Evolutionary conservation across 192 early-diverging fungal genomes (phyloP).

Genomic region (Umbelopsis sp.): DNA sequence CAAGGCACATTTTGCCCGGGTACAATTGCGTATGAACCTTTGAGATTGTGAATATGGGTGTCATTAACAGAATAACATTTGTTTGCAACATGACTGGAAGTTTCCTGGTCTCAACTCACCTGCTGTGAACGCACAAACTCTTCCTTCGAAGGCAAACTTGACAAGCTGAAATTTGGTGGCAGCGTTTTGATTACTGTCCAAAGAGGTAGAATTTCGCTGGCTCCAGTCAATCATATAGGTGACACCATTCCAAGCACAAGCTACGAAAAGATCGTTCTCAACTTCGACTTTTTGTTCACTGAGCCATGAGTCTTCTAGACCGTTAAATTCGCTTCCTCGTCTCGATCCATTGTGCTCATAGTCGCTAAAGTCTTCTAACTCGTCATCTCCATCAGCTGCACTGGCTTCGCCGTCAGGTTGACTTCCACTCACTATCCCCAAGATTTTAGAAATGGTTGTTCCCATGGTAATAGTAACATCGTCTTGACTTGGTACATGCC

Average conservation of each 20-base stretch:
- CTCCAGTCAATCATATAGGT: constrained; percentile 60
- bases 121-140: constrained; percentile 62
- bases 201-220: constrained; percentile 3
- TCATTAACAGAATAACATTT: not conserved
- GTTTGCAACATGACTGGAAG: not conserved
- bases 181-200: constrained; percentile 2
- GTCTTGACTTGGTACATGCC: not conserved
- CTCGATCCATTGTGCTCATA: not conserved
- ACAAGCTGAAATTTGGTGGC: constrained; percentile 47
- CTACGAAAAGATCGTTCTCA: constrained; percentile 53
- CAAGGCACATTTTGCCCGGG: constrained; percentile 55
- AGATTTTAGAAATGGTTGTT: not conserved
- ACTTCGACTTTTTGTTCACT: constrained; percentile 25
- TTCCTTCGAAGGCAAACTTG: constrained; percentile 57
- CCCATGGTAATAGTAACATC: not conserved
- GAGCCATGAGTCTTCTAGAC: constrained; percentile 1
- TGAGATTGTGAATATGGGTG: not conserved
- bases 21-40: constrained; percentile 53
- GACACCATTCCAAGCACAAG: constrained; percentile 58
- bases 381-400: constrained; percentile 6
- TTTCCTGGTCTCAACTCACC: constrained; percentile 30
- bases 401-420: not conserved
- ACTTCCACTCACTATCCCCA: not conserved
- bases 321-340: not conserved
- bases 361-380: constrained; percentile 5